Evolutionary conservation across 1,284 basidiomycete species (phyloP).

Genomic region (Marasmius fiardii): DNA sequence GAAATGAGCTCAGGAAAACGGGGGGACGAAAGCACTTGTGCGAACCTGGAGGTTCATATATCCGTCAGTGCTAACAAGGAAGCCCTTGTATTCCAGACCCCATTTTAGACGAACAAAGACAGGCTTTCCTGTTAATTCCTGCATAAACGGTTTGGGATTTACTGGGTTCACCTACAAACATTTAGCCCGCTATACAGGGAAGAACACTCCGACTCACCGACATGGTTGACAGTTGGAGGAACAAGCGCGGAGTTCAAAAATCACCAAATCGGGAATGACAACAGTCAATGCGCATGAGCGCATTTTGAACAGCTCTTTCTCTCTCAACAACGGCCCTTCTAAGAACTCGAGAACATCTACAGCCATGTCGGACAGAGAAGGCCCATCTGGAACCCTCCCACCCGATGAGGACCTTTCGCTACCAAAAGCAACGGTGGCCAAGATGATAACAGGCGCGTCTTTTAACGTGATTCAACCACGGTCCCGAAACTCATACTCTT

Average conservation of each 20-base stretch:
- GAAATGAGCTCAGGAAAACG: constrained; percentile 2
- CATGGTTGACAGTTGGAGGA: constrained; percentile 46
- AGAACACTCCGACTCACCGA: constrained; percentile 36
- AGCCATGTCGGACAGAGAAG: constrained; percentile 85
- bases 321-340: neutral
- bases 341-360: neutral
- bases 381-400: constrained; percentile 56
- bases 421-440: constrained; percentile 96
- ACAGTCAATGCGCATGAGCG: neutral
- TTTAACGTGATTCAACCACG: constrained; percentile 9
- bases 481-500: constrained; percentile 9
- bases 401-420: constrained; percentile 91
- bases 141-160: constrained; percentile 98
- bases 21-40: constrained; percentile 1
- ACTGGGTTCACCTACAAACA: constrained; percentile 79
- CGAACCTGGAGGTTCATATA: constrained; percentile 99
- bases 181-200: neutral
- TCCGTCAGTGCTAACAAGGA: constrained; percentile 96
- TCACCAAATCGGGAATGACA: neutral
- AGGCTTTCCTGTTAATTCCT: constrained; percentile 97
- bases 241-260: constrained; percentile 59
- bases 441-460: constrained; percentile 86
- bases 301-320: too few species aligned
- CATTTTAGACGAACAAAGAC: constrained; percentile 96
- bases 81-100: constrained; percentile 99